These are phyloP conservation scores for Lactifluus rugatus DNA, from an alignment of 768 basidiomycete species.

Conservation along the genomic window DNA sequence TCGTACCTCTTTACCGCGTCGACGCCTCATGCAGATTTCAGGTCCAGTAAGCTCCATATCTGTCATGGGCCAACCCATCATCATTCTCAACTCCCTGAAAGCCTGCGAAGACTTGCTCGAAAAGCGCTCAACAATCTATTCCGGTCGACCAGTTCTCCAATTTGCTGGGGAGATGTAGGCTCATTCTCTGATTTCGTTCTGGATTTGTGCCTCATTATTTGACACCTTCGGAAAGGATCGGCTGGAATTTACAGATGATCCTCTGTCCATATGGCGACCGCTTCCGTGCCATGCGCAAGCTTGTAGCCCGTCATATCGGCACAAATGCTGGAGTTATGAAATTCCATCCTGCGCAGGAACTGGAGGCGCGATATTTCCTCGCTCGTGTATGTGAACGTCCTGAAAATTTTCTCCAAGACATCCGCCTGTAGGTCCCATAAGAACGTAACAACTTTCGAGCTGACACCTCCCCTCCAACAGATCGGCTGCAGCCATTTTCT, in stretches of 20 bases:
- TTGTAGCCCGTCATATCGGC: conserved; percentile 11
- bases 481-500: conserved; percentile 4
- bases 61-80: conserved; percentile 6
- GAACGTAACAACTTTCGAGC: background rate
- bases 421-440: background rate
- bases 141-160: conserved; percentile 3
- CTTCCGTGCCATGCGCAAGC: conserved; percentile 9
- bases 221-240: conserved; percentile 1
- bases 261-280: conserved; percentile 2
- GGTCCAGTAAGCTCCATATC: conserved; percentile 10
- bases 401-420: conserved; percentile 1
- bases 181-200: background rate
- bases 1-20: background rate
- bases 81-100: conserved; percentile 10
- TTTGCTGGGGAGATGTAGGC: conserved; percentile 11
- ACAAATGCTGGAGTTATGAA: background rate
- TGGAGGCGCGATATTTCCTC: conserved; percentile 3
- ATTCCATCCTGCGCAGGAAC: conserved; percentile 3
- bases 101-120: conserved; percentile 9
- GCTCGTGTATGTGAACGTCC: background rate
- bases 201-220: background rate
- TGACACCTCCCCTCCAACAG: background rate
- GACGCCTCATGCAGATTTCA: background rate
- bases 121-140: conserved; percentile 10
- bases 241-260: conserved; percentile 11